Percentiles rank a stretch among this genome's conserved stretches.
phyloP scores from a whole-genome alignment of 2,329 filamentous ascomycete genomes.

The Hymenoscyphus fructigenus region DNA sequence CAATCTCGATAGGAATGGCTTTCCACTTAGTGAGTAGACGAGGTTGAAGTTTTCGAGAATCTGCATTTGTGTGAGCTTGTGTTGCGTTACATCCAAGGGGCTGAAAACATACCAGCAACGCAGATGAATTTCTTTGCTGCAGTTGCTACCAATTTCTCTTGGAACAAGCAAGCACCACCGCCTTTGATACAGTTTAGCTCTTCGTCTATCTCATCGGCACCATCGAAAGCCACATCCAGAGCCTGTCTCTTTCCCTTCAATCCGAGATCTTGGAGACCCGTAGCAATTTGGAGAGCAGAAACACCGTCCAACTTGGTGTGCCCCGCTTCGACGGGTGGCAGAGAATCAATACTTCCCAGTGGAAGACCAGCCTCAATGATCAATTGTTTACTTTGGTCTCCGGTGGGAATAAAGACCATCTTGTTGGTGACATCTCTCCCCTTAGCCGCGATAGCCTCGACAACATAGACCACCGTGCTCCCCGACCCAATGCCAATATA shows the following conservation, averaged over 20 bases:
- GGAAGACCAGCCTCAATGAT: constrained; percentile 78
- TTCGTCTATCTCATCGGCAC: constrained; percentile 93
- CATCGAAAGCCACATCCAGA: constrained; percentile 92
- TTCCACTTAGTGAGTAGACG: constrained; percentile 78
- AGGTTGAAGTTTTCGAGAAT: constrained; percentile 84
- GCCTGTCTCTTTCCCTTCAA: constrained; percentile 43
- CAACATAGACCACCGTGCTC: constrained; percentile 80
- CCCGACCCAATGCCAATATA: constrained; percentile 80
- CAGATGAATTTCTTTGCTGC: constrained; percentile 83
- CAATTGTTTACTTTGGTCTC: constrained; percentile 69
- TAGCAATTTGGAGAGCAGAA: constrained; percentile 72
- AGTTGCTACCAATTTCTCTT: constrained; percentile 93
- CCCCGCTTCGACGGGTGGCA: constrained; percentile 33
- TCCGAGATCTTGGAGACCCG: constrained; percentile 35
- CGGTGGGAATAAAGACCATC: constrained; percentile 84
- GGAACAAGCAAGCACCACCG: constrained; percentile 94
- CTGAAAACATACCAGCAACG: constrained; percentile 66
- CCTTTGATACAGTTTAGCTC: constrained; percentile 97
- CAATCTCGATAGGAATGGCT: constrained; percentile 88
- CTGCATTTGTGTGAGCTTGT: constrained; percentile 43
- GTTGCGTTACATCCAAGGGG: neutral
- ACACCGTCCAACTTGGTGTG: constrained; percentile 28
- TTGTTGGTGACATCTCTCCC: constrained; percentile 51
- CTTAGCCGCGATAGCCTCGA: constrained; percentile 72
- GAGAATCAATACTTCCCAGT: constrained; percentile 52